Percentiles rank a stretch among this genome's conserved stretches.
Conservation (phyloP, 2,329 filamentous ascomycete species). For the Stemphylium lycopersici region DNA sequence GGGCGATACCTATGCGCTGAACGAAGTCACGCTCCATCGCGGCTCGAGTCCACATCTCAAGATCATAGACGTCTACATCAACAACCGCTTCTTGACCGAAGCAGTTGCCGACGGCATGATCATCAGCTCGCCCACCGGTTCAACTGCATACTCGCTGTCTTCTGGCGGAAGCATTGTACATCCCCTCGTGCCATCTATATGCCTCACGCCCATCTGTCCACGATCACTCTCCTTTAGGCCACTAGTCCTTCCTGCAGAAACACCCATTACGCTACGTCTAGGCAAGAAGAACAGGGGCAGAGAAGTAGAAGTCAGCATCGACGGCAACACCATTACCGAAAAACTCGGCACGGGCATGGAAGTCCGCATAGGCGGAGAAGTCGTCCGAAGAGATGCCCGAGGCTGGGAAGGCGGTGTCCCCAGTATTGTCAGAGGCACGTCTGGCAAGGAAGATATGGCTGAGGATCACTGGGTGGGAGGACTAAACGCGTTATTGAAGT, state of each 20-base stretch:
- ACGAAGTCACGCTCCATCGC: slow-evolving; percentile 92
- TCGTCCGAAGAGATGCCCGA: slow-evolving; percentile 58
- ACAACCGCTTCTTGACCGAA: slow-evolving; percentile 87
- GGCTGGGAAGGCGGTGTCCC: slow-evolving; percentile 82
- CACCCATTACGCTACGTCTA: slow-evolving; percentile 79
- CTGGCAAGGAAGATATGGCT: slow-evolving; percentile 51
- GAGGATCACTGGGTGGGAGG: slow-evolving; percentile 98
- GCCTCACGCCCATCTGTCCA: slow-evolving; percentile 93
- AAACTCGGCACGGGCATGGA: slow-evolving; percentile 64
- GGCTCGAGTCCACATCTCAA: slow-evolving; percentile 89
- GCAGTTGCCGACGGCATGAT: slow-evolving; percentile 95
- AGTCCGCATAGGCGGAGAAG: slow-evolving; percentile 86
- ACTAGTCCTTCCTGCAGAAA: slow-evolving; percentile 84
- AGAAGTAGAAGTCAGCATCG: slow-evolving; percentile 58
- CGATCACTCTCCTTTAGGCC: slow-evolving; percentile 91
- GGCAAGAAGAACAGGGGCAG: slow-evolving; percentile 65
- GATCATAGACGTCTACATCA: slow-evolving; percentile 89
- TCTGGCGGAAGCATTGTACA: slow-evolving; percentile 93
- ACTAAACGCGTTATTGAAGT: slow-evolving; percentile 90
- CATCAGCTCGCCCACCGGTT: slow-evolving; percentile 90
- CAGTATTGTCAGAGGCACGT: slow-evolving; percentile 75
- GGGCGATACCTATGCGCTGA: slow-evolving; percentile 74
- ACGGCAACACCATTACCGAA: slow-evolving; percentile 53
- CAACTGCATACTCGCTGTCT: slow-evolving; percentile 93
- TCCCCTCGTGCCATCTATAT: slow-evolving; percentile 83